Conservation (phyloP, 2,329 filamentous ascomycete genomes). For the Cadophora sp. region DNA sequence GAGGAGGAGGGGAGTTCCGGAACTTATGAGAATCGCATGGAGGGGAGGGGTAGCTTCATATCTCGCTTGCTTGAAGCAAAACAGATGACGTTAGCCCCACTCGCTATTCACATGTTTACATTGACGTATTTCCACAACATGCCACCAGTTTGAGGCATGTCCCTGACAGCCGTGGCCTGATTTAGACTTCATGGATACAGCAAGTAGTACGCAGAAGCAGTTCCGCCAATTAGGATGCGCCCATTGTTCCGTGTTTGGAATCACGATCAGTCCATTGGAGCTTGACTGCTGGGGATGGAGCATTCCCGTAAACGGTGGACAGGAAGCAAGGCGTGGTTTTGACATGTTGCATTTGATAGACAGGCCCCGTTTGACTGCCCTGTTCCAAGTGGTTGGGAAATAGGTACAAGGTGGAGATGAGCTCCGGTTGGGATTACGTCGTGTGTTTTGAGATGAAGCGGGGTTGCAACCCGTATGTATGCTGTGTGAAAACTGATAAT, state of each 20-base stretch:
- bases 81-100: constrained; percentile 2
- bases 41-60: background rate
- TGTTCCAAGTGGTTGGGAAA: background rate
- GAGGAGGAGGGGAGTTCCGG: background rate
- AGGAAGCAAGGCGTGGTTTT: background rate
- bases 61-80: constrained; percentile 3
- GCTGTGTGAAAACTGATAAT: background rate
- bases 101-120: background rate
- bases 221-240: background rate
- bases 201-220: no score
- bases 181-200: background rate
- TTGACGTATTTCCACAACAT: background rate
- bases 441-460: background rate
- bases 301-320: background rate
- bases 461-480: no score
- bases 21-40: background rate
- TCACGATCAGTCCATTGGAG: background rate
- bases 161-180: background rate
- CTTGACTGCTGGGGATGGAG: background rate
- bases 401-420: constrained; percentile 8
- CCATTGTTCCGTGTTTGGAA: background rate
- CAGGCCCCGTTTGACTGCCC: background rate
- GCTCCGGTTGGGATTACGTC: constrained; percentile 2
- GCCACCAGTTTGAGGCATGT: background rate
- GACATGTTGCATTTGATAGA: background rate